phyloP scores from a whole-genome alignment of 371 early-diverging fungal genomes.

The Circinella minor region DNA sequence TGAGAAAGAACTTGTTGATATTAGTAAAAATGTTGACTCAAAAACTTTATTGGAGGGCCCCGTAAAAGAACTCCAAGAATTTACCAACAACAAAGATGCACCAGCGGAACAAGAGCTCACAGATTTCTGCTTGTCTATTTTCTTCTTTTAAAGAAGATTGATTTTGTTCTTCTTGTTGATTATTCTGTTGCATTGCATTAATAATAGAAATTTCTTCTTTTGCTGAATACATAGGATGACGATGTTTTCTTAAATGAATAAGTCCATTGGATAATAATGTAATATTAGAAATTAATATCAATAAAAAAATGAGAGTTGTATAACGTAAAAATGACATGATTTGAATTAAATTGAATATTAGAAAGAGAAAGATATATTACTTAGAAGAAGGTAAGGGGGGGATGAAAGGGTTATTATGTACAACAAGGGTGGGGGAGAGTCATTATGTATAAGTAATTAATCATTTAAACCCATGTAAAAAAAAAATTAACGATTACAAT shows the following conservation, averaged over 20 bases:
- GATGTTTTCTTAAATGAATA: conserved; percentile 12
- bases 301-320: background rate
- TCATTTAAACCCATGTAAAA: background rate
- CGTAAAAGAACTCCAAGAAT: too few relatives aligned
- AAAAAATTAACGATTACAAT: background rate
- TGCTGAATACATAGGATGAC: conserved; percentile 7
- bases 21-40: too few relatives aligned
- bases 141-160: background rate
- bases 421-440: background rate
- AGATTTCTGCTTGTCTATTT: background rate
- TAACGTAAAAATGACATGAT: background rate
- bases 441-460: too few relatives aligned
- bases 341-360: too few relatives aligned
- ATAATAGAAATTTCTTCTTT: conserved; percentile 6
- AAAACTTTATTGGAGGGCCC: too few relatives aligned
- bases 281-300: background rate
- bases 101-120: too few relatives aligned
- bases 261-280: background rate
- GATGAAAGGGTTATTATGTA: too few relatives aligned
- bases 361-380: background rate
- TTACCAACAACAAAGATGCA: too few relatives aligned
- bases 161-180: background rate
- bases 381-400: too few relatives aligned
- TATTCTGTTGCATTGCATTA: conserved; percentile 5
- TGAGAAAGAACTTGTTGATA: too few relatives aligned